Percentiles rank a stretch among this genome's conserved stretches.
phyloP scores from a whole-genome alignment of 345 rosid species.

The Gossypium rotundifolium region DNA sequence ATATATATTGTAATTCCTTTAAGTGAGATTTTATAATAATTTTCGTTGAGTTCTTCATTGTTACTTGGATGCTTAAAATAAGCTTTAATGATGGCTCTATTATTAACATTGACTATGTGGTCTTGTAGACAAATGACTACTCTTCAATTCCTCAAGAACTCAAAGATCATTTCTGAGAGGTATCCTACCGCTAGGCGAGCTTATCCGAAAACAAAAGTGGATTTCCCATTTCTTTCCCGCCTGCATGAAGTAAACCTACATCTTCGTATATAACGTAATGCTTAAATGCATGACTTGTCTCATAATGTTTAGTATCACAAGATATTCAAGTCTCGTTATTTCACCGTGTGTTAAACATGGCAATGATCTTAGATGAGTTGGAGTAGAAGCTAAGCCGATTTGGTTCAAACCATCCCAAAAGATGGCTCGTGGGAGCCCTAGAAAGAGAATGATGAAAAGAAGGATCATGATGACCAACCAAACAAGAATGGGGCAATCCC shows the following conservation, averaged over 20 bases:
- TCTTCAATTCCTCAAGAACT: conserved; percentile 81
- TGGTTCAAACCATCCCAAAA: conserved; percentile 51
- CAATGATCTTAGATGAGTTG: conserved; percentile 87
- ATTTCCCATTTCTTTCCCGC: conserved; percentile 94
- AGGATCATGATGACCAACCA: conserved; percentile 37
- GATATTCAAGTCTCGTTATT: not conserved
- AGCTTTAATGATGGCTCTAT: no score
- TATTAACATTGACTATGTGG: not conserved
- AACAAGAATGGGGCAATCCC: conserved; percentile 30
- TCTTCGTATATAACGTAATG: conserved; percentile 45
- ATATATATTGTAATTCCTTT: not conserved
- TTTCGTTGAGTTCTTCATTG: not conserved
- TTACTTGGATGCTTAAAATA: not conserved
- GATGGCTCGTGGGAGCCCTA: conserved; percentile 53
- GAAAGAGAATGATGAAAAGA: conserved; percentile 35
- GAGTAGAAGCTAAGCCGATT: conserved; percentile 76
- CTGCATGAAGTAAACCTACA: conserved; percentile 95
- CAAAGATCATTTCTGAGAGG: conserved; percentile 81
- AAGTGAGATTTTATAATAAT: not conserved
- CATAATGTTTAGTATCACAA: not conserved
- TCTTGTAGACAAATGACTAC: conserved; percentile 79
- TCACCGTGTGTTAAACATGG: conserved; percentile 13
- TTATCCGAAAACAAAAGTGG: conserved; percentile 77
- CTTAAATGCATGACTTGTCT: not conserved
- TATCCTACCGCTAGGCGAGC: conserved; percentile 93